Percentiles rank a stretch among this genome's conserved stretches.
phyloP scores from a whole-genome alignment of 2,329 filamentous ascomycete species.

The Cryphonectria naterciae region DNA sequence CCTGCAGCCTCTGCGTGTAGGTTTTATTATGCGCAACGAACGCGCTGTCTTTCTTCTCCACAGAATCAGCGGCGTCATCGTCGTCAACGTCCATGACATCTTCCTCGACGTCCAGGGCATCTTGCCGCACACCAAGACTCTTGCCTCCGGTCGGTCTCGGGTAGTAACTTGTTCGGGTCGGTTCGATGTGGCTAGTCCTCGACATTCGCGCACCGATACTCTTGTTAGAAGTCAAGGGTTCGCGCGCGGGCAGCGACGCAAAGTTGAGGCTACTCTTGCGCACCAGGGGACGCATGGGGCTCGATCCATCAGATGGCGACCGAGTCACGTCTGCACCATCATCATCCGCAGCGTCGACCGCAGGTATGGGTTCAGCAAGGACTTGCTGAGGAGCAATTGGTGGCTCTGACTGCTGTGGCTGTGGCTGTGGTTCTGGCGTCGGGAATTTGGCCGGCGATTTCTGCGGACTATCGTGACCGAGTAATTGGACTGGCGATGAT shows the following conservation, averaged over 20 bases:
- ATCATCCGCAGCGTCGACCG: conserved; percentile 28
- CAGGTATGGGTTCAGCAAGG: conserved; percentile 29
- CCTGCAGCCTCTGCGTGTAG: conserved; percentile 90
- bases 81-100: conserved; percentile 58
- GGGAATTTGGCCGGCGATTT: conserved; percentile 26
- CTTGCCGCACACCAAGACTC: conserved; percentile 61
- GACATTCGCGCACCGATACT: conserved; percentile 76
- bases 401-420: neutral
- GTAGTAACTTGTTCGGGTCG: conserved; percentile 73
- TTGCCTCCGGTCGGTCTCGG: conserved; percentile 74
- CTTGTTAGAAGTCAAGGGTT: conserved; percentile 83
- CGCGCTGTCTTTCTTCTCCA: conserved; percentile 52
- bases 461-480: conserved; percentile 14
- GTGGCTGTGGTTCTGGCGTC: conserved; percentile 20
- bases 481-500: conserved; percentile 30
- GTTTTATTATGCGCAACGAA: conserved; percentile 75
- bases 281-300: conserved; percentile 74
- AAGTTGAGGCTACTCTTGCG: conserved; percentile 96
- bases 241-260: conserved; percentile 86
- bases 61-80: conserved; percentile 44
- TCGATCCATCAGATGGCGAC: conserved; percentile 72
- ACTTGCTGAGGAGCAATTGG: conserved; percentile 12
- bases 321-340: conserved; percentile 52
- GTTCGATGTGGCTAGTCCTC: conserved; percentile 78
- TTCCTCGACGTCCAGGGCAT: conserved; percentile 52